phyloP scores from a whole-genome alignment of 2,329 filamentous ascomycete species.

The Didymella arachidicola region DNA sequence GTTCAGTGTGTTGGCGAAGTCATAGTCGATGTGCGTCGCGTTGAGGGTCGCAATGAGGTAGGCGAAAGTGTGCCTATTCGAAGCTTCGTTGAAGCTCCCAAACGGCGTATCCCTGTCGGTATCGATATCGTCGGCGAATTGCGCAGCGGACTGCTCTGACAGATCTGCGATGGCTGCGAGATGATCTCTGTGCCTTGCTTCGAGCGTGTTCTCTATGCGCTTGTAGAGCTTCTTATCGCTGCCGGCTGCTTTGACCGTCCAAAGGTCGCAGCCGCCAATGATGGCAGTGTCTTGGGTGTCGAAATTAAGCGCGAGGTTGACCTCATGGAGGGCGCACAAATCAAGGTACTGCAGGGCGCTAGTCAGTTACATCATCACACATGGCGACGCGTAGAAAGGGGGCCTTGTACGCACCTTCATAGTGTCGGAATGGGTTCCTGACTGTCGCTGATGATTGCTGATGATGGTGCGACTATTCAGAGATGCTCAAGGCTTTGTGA shows the following conservation, averaged over 20 bases:
- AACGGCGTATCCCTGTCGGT: slow-evolving; percentile 90
- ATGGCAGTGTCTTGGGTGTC: slow-evolving; percentile 92
- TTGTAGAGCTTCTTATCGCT: slow-evolving; percentile 98
- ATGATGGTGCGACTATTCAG: slow-evolving; percentile 17
- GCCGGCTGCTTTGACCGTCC: slow-evolving; percentile 95
- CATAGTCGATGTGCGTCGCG: slow-evolving; percentile 94
- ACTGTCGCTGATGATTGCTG: slow-evolving; percentile 3
- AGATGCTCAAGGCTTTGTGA: slow-evolving; percentile 13
- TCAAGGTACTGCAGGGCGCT: slow-evolving; percentile 77
- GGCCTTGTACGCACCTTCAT: slow-evolving; percentile 50
- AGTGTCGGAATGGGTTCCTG: slow-evolving; percentile 23
- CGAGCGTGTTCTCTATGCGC: slow-evolving; percentile 89
- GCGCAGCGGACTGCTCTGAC: slow-evolving; percentile 79
- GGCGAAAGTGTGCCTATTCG: slow-evolving; percentile 89
- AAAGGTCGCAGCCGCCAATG: slow-evolving; percentile 92
- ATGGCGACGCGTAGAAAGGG: slow-evolving; percentile 23
- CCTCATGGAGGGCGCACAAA: slow-evolving; percentile 86
- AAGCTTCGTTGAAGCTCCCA: slow-evolving; percentile 85
- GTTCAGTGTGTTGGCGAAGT: slow-evolving; percentile 91
- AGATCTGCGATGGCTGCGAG: slow-evolving; percentile 86
- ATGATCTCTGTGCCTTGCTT: slow-evolving; percentile 88
- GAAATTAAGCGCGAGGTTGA: slow-evolving; percentile 93
- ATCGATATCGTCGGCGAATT: slow-evolving; percentile 72
- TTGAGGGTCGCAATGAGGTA: slow-evolving; percentile 97
- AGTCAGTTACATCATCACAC: slow-evolving; percentile 42